These are phyloP conservation scores for Fusarium aywerte DNA, from an alignment of 2,329 filamentous ascomycete genomes.

Conservation along the genomic window DNA sequence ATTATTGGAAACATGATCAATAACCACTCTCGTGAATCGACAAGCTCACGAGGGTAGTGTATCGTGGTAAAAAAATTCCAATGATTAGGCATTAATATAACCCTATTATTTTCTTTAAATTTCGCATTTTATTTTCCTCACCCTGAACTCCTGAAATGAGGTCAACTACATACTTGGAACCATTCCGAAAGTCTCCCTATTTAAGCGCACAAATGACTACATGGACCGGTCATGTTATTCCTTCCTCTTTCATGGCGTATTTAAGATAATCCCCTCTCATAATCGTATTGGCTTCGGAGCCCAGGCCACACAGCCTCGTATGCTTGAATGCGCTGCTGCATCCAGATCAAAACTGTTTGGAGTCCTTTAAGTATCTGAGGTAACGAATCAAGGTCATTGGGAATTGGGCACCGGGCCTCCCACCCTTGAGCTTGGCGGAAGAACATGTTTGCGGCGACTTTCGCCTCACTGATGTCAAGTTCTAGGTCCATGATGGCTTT, in stretches of 20 bases:
- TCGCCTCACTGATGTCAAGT: neutral
- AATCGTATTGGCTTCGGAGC: neutral
- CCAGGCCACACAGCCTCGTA: conserved; percentile 2
- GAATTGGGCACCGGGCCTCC: neutral
- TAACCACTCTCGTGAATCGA: too few relatives aligned
- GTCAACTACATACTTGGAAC: too few relatives aligned
- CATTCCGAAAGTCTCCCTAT: too few relatives aligned
- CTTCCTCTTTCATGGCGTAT: neutral
- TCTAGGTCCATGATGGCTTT: neutral
- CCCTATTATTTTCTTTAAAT: too few relatives aligned
- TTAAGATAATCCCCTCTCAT: neutral
- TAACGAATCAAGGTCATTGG: neutral
- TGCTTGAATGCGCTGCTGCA: conserved; percentile 16
- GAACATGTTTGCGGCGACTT: neutral
- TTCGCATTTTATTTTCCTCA: too few relatives aligned
- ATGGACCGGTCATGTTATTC: neutral
- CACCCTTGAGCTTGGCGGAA: neutral
- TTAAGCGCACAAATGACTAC: neutral
- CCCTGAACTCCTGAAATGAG: too few relatives aligned
- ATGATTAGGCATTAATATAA: too few relatives aligned
- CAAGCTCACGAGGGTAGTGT: too few relatives aligned
- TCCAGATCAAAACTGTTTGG: neutral
- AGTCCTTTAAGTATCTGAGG: neutral
- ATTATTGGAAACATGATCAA: neutral
- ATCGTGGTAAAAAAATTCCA: too few relatives aligned